Conservation (phyloP, 2,329 filamentous ascomycete species). For the Colletotrichum somersetense region DNA sequence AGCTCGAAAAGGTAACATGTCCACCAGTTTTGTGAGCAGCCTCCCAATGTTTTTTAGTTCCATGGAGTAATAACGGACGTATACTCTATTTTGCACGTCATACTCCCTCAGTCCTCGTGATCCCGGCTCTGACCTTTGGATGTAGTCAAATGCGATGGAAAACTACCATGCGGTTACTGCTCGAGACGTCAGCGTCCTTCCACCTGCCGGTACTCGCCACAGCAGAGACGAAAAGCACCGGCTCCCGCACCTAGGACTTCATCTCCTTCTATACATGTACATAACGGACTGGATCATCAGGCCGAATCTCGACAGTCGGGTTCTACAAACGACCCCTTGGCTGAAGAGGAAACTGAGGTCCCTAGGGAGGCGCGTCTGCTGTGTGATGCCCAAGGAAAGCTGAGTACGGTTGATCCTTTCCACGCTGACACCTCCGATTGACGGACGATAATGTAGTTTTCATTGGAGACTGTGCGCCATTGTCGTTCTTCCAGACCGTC, state of each 20-base stretch:
- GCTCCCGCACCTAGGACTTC: conserved; percentile 41
- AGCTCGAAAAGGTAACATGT: conserved; percentile 56
- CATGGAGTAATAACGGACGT: background rate
- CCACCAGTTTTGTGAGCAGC: conserved; percentile 42
- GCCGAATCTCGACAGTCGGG: conserved; percentile 1
- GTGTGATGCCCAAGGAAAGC: conserved; percentile 65
- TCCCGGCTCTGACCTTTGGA: conserved; percentile 2
- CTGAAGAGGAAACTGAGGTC: conserved; percentile 67
- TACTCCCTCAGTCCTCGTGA: background rate
- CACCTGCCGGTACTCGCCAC: conserved; percentile 62
- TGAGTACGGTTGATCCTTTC: conserved; percentile 46
- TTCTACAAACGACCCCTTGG: conserved; percentile 45
- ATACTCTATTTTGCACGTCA: conserved; percentile 1
- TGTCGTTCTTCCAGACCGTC: conserved; percentile 68
- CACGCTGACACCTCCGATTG: background rate
- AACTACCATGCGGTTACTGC: conserved; percentile 66
- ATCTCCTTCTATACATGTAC: conserved; percentile 37
- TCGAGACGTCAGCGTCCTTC: conserved; percentile 57
- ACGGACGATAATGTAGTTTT: conserved; percentile 52
- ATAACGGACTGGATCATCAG: conserved; percentile 18
- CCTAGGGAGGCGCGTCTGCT: conserved; percentile 65
- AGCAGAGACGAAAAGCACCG: conserved; percentile 53
- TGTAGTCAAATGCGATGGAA: conserved; percentile 65
- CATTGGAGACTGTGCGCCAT: conserved; percentile 67
- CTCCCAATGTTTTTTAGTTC: background rate